phyloP scores from a whole-genome alignment of 441 rosid genomes.

The Pelargonium cotyledonis region DNA sequence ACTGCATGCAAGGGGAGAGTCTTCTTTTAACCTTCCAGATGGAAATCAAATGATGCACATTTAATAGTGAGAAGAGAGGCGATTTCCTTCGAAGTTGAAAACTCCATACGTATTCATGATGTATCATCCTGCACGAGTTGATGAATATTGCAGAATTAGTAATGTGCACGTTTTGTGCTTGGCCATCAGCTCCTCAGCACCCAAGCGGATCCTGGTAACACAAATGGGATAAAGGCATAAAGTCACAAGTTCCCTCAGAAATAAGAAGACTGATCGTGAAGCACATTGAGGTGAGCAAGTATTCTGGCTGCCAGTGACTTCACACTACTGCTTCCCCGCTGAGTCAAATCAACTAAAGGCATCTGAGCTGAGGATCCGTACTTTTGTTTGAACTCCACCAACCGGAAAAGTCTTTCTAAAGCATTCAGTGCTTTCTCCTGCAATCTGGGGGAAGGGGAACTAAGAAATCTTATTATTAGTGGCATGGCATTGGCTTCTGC shows the following conservation, averaged over 20 bases:
- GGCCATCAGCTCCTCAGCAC: not conserved
- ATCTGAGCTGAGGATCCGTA: constrained; percentile 51
- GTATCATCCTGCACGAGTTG: constrained; percentile 8
- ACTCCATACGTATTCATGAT: not conserved
- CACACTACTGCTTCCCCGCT: constrained; percentile 43
- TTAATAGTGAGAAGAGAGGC: not conserved
- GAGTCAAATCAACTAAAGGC: constrained; percentile 56
- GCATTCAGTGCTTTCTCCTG: constrained; percentile 52
- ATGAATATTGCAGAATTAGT: not conserved
- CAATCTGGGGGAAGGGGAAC: constrained; percentile 40
- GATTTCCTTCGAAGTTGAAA: not conserved
- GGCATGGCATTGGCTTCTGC: constrained; percentile 48
- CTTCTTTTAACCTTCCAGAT: not conserved
- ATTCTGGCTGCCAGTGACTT: constrained; percentile 55
- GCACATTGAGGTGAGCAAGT: constrained; percentile 60
- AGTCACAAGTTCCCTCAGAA: constrained; percentile 28
- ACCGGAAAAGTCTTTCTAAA: constrained; percentile 53
- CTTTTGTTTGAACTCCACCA: constrained; percentile 48
- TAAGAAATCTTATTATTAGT: constrained; percentile 38
- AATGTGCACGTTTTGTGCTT: constrained; percentile 2
- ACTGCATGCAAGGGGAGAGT: too few relatives aligned
- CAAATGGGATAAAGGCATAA: constrained; percentile 5
- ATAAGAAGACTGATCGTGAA: constrained; percentile 56
- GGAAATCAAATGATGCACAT: not conserved
- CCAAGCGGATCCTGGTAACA: constrained; percentile 5